phyloP scores from a whole-genome alignment of 2,329 filamentous ascomycete genomes.

The Thyridium curvatum region DNA sequence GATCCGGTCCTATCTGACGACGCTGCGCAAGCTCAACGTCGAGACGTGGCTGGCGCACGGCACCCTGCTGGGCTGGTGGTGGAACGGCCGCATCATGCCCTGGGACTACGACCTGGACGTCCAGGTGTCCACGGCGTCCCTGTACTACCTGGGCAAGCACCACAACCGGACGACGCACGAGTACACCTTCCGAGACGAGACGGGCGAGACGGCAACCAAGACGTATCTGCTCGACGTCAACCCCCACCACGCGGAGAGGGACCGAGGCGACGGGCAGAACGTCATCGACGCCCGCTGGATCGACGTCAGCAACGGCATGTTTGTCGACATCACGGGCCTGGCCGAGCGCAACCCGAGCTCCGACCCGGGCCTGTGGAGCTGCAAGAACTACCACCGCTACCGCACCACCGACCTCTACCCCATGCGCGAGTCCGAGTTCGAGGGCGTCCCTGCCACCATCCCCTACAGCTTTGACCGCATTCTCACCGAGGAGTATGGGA shows the following conservation, averaged over 20 bases:
- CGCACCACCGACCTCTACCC: conserved; percentile 67
- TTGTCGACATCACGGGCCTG: conserved; percentile 76
- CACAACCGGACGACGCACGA: conserved; percentile 63
- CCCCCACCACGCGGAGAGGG: conserved; percentile 56
- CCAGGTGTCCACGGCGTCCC: conserved; percentile 63
- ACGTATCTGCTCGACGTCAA: conserved; percentile 73
- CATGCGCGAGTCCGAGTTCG: conserved; percentile 66
- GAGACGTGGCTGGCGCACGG: conserved; percentile 88
- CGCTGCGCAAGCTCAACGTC: conserved; percentile 55
- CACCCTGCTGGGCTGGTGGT: conserved; percentile 83
- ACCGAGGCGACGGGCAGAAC: conserved; percentile 63
- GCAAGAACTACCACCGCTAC: conserved; percentile 76
- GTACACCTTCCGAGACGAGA: conserved; percentile 41
- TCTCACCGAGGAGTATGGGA: conserved; percentile 58
- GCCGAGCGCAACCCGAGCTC: conserved; percentile 56
- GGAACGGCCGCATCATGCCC: conserved; percentile 71
- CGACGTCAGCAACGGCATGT: conserved; percentile 68
- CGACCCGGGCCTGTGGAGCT: conserved; percentile 63
- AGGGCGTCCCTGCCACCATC: conserved; percentile 64
- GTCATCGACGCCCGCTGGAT: conserved; percentile 84
- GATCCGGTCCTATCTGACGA: conserved; percentile 66
- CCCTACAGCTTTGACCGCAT: conserved; percentile 65
- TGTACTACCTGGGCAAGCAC: conserved; percentile 56
- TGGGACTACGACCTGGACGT: conserved; percentile 85
- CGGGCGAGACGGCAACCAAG: conserved; percentile 29